A percentile compares a stretch with the other conserved stretches of the same genome.
These are phyloP conservation scores for Salix koriyanagi DNA, from an alignment of 345 rosid species.

Conservation along the genomic window DNA sequence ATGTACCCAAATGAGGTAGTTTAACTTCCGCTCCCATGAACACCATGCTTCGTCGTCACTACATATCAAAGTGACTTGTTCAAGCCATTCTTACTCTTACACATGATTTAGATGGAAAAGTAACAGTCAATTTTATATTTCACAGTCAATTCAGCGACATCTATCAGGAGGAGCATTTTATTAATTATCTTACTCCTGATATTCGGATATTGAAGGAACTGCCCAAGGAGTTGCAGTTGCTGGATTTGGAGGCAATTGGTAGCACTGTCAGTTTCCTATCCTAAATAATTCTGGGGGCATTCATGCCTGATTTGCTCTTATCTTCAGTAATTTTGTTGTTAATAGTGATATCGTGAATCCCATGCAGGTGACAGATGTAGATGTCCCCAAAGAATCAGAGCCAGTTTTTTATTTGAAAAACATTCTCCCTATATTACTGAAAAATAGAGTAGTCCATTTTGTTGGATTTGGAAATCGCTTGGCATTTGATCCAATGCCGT, in stretches of 20 bases:
- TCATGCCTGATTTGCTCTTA: not conserved
- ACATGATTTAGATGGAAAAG: slow-evolving; percentile 15
- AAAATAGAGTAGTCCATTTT: slow-evolving; percentile 77
- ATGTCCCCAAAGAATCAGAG: slow-evolving; percentile 74
- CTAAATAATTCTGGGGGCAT: not conserved
- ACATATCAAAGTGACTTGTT: not conserved
- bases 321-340: not conserved
- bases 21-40: not conserved
- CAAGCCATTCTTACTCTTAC: not conserved
- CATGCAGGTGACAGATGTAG: slow-evolving; percentile 67
- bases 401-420: slow-evolving; percentile 77
- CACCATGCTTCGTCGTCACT: slow-evolving; percentile 3
- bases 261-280: slow-evolving; percentile 65
- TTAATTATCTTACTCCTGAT: slow-evolving; percentile 71
- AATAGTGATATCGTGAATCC: not conserved
- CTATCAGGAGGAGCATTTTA: slow-evolving; percentile 88
- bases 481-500: slow-evolving; percentile 91
- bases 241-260: slow-evolving; percentile 85
- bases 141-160: slow-evolving; percentile 83
- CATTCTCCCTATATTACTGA: slow-evolving; percentile 72
- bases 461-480: slow-evolving; percentile 91
- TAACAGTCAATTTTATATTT: slow-evolving; percentile 20
- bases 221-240: slow-evolving; percentile 69
- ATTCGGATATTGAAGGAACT: slow-evolving; percentile 77
- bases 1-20: not conserved